Evolutionary conservation across 768 basidiomycete species (phyloP).

Genomic region (Amanita exitialis): DNA sequence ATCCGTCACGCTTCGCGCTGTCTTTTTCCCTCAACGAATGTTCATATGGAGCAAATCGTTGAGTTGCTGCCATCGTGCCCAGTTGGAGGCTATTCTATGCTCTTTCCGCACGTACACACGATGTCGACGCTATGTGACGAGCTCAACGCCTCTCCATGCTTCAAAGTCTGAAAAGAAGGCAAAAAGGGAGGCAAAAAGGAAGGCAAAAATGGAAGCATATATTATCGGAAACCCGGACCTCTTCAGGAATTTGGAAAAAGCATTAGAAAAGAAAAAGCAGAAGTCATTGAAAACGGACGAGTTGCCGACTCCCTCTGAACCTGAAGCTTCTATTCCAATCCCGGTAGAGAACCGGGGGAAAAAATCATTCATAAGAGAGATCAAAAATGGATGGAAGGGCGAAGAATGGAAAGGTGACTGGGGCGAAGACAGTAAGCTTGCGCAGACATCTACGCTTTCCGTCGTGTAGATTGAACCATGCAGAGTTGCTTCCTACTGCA

Average conservation of each 20-base stretch:
- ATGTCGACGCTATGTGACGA: not conserved
- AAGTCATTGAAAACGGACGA: not conserved
- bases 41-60: conserved; percentile 3
- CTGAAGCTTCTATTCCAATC: too few species aligned
- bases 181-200: not conserved
- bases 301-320: not conserved
- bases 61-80: not conserved
- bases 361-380: not conserved
- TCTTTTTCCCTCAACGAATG: not conserved
- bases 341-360: not conserved
- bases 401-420: conserved; percentile 10
- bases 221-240: not conserved
- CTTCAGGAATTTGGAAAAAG: not conserved
- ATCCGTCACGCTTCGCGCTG: not conserved
- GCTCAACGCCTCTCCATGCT: not conserved
- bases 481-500: not conserved
- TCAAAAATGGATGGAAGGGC: not conserved
- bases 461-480: not conserved
- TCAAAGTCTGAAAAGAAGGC: not conserved
- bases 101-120: not conserved
- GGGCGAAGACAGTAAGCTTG: conserved; percentile 15
- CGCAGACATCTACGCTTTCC: not conserved
- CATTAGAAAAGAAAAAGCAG: not conserved
- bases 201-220: too few species aligned
- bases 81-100: not conserved